Evolutionary conservation across 768 basidiomycete species (phyloP).

Genomic region (Suillus subaureus): DNA sequence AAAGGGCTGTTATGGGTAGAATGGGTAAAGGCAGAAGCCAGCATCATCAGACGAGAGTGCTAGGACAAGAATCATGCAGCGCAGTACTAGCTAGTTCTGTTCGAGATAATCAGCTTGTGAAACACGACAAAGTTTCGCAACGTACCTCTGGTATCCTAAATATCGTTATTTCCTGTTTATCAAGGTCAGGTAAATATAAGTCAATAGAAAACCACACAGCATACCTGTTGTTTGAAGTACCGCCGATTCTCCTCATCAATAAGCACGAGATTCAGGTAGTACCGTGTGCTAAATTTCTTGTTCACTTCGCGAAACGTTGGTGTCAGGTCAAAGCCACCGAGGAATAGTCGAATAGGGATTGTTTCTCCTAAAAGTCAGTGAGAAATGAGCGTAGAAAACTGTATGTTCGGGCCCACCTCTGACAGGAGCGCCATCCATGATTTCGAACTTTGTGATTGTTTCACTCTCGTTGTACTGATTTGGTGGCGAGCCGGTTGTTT

Average conservation of each 20-base stretch:
- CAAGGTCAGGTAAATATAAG: neutral
- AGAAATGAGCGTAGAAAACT: neutral
- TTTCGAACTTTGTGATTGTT: constrained; percentile 99
- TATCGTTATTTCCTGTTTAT: constrained; percentile 75
- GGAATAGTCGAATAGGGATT: constrained; percentile 95
- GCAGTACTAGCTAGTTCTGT: constrained; percentile 36
- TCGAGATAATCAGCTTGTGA: constrained; percentile 9
- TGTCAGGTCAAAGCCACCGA: constrained; percentile 97
- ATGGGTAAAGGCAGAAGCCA: neutral
- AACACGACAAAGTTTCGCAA: constrained; percentile 3
- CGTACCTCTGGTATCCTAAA: constrained; percentile 87
- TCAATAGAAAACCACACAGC: constrained; percentile 13
- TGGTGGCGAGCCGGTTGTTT: constrained; percentile 96
- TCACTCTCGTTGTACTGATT: constrained; percentile 99
- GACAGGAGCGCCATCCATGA: constrained; percentile 99
- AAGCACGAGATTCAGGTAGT: constrained; percentile 95
- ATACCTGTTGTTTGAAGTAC: constrained; percentile 95
- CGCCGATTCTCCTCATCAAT: constrained; percentile 98
- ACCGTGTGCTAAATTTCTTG: constrained; percentile 97
- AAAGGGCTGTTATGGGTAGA: neutral
- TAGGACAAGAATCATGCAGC: constrained; percentile 2
- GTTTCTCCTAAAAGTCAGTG: constrained; percentile 75
- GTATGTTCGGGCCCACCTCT: constrained; percentile 55
- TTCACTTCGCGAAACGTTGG: constrained; percentile 99
- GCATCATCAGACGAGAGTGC: neutral